These are phyloP conservation scores for Coemansia sp. DNA, from an alignment of 192 early-diverging fungal genomes.

Conservation along the genomic window DNA sequence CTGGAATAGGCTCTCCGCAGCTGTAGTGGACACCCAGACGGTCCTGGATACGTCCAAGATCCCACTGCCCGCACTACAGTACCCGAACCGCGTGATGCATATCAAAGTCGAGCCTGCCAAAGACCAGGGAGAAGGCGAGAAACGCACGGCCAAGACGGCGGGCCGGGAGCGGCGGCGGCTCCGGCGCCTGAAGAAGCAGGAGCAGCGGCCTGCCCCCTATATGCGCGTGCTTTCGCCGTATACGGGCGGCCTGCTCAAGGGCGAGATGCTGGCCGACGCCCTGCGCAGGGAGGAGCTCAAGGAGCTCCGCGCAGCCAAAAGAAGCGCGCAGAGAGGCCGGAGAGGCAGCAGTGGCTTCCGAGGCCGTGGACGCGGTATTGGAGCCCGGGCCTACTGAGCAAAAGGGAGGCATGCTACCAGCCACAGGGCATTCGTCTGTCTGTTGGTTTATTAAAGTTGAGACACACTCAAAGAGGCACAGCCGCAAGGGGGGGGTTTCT, in stretches of 20 bases:
- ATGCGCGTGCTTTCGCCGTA: slow-evolving; percentile 27
- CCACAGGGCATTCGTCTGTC: too few relatives aligned
- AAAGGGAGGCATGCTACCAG: too few relatives aligned
- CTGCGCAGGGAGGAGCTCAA: slow-evolving; percentile 25
- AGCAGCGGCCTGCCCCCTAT: slow-evolving; percentile 4
- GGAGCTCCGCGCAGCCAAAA: neutral
- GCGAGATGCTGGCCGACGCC: slow-evolving; percentile 37
- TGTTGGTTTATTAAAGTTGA: neutral
- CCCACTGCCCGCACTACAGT: slow-evolving; percentile 26
- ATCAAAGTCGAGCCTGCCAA: slow-evolving; percentile 4
- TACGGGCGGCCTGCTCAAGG: slow-evolving; percentile 28
- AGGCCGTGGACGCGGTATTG: slow-evolving; percentile 26
- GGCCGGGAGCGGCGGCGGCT: slow-evolving; percentile 1
- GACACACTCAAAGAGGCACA: too few relatives aligned
- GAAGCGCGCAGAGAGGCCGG: slow-evolving; percentile 2
- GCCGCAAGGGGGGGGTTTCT: too few relatives aligned
- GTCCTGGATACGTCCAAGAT: slow-evolving; percentile 10
- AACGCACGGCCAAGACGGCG: neutral
- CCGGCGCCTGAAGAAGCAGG: neutral
- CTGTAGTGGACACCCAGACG: slow-evolving; percentile 25
- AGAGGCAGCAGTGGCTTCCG: slow-evolving; percentile 13
- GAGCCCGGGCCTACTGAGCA: too few relatives aligned
- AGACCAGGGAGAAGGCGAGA: neutral
- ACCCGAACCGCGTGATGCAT: slow-evolving; percentile 28
- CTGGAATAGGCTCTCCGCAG: slow-evolving; percentile 24